Base-by-base conservation (phyloP, 495 filamentous ascomycete species). In the Lichenothelia convexa region DNA sequence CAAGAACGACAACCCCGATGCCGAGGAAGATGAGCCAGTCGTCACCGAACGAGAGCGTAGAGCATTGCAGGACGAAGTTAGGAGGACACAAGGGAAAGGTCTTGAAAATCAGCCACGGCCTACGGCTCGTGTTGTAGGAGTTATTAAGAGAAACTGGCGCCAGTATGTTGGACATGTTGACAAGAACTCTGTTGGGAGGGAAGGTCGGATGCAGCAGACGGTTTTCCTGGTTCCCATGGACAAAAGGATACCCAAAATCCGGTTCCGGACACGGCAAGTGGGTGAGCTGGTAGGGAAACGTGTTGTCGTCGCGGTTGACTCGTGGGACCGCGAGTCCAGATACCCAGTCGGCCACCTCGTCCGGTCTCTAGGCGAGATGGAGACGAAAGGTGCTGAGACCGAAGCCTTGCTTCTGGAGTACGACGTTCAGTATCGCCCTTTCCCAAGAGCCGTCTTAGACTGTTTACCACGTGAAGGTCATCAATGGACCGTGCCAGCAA, bases 161-260 rank as follows among this genome's bases (percentile, higher is more conserved):
- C 91, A 95, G 52, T 94, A 95, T 47, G 89, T 97, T 23, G 89
- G 89, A 9, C 84, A 93, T 55, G 68, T 97, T 38, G 89, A 97
- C 50, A 71, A 78, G 13, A 79, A 73, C 11, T 93, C 91, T 11
- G 78, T 82, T 24, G 64, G 61, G 4, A 75, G 68, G 27, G 71
- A 84, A 38, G 78, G 80, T 23, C 65, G 85, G 19, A 75, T 74
- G 39, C 87, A 93, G 46, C 84, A 95, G 53, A 87, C 67, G 18
- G 81, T 97, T 8, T 95, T 97, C 50, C 64, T 97, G 3, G 68
- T 94, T 22, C 85, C 91, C 2, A 95, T 97, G 91, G 85, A 95
- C 56, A 95, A 91, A 59, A 72, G 80, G 35, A 79, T 97, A 18
- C 89, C 89, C 0, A 97, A 94, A 59, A 95, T 97, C 42, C 71